Percentiles rank a stretch among this genome's conserved stretches.
These are phyloP conservation scores for Coix lacrymajobi DNA, from an alignment of 176 grass and related monocot genomes.

Conservation along the genomic window DNA sequence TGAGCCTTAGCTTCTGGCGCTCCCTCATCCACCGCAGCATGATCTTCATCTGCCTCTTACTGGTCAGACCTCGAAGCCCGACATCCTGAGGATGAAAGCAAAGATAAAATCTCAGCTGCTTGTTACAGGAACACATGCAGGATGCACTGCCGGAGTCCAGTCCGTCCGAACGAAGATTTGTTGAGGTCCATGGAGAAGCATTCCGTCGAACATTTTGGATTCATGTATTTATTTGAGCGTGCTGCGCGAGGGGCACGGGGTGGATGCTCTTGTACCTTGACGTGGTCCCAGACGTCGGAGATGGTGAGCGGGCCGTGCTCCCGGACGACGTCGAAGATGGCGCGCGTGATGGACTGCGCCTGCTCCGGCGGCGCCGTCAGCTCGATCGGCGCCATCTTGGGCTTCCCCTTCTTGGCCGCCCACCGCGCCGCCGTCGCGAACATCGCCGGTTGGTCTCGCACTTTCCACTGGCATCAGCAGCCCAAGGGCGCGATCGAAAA, in stretches of 20 bases:
- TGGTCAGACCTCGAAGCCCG: conserved; percentile 60
- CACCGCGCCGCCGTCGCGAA: conserved; percentile 60
- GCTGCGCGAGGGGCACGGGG: neutral
- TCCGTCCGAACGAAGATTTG: neutral
- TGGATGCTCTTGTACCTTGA: conserved; percentile 45
- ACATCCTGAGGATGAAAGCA: conserved; percentile 32
- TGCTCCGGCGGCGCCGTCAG: conserved; percentile 69
- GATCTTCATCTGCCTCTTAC: conserved; percentile 97
- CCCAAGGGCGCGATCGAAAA: neutral
- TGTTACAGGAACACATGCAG: neutral
- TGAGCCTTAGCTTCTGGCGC: conserved; percentile 79
- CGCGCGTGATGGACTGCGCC: conserved; percentile 67
- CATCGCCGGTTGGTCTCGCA: conserved; percentile 3
- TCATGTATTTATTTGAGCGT: neutral
- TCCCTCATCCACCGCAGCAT: conserved; percentile 92
- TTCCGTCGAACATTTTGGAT: conserved; percentile 33
- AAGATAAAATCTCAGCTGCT: neutral
- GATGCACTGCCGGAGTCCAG: neutral
- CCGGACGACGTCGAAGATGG: conserved; percentile 83
- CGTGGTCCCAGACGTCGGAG: conserved; percentile 74
- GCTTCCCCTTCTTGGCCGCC: conserved; percentile 77
- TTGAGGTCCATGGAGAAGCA: neutral
- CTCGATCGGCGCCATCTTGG: conserved; percentile 92
- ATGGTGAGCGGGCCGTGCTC: conserved; percentile 95
- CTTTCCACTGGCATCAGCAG: neutral